Base-by-base conservation (phyloP, 139 green algal genomes). In the Edaphochlamys debaryana region DNA sequence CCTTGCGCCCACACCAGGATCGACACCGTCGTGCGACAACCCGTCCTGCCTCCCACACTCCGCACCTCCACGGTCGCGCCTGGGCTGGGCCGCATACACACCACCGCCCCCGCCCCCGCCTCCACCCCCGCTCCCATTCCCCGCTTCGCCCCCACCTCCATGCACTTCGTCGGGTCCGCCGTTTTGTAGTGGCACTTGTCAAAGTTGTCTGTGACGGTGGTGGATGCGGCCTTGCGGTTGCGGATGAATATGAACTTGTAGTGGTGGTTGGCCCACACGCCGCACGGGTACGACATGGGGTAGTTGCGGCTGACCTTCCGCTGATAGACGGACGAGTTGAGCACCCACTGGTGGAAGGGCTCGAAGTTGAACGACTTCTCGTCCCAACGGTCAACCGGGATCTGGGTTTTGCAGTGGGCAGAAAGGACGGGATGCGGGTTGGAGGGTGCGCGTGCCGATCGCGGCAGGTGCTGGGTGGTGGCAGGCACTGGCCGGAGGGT, bases 231-330 rank as follows among this genome's bases (percentile, higher is more conserved):
- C 25, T 84, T 84, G 19, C 78, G 78, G 48, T 84, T 84, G 25
- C 78, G 78, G 17, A 84, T 84, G 27, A 84, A 84, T 11, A 84
- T 40, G 45, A 84, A 84, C 64, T 84, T 84, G 78, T 84, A 84
- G 78, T 77, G 37, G 78, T 84, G 78, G 78, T 84, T 84, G 11
- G 52, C 78, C 78, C 78, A 84, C 50, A 84, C 78, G 36, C 78
- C 78, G 34, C 78, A 84, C 2, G 78, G 66, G 66, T 32, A 84
- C 17, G 78, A 84, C 45, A 84, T 67, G 0, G 78, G 78, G 78
- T 84, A 84, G 50, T 84, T 84, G 6, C 78, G 48, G 29, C n/a
- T 32, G 4, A 75, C 63, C 13, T 25, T 34, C 11, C 34, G 77
- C 34, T 19, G 45, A 48, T 84, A 69, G 13, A 84, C 42, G 2